phyloP scores from a whole-genome alignment of 139 green algal species.

The Chlamydomonas incerta region DNA sequence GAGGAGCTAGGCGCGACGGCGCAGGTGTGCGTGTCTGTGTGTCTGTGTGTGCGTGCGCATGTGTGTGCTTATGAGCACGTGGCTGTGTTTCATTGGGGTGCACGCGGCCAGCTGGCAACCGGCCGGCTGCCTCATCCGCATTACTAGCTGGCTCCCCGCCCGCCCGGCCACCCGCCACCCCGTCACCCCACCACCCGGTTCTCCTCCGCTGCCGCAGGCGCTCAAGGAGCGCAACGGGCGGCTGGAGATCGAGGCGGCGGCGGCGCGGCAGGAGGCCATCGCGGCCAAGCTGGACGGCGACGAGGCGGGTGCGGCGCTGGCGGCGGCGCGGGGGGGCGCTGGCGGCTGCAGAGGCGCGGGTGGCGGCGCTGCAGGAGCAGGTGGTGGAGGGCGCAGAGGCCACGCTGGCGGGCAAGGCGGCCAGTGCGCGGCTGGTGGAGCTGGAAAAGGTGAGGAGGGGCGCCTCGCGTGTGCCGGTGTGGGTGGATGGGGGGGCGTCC shows the following conservation, averaged over 20 bases:
- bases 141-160: too few relatives aligned
- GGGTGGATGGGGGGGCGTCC: too few relatives aligned
- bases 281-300: not conserved
- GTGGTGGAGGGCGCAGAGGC: constrained; percentile 5
- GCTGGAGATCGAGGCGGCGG: constrained; percentile 1
- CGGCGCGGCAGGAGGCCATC: not conserved
- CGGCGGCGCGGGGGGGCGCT: not conserved
- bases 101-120: too few relatives aligned
- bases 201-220: too few relatives aligned
- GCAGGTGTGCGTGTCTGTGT: not conserved
- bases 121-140: not conserved
- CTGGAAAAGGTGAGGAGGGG: constrained; percentile 16
- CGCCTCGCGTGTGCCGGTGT: too few relatives aligned
- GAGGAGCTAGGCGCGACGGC: not conserved
- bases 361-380: constrained; percentile 28
- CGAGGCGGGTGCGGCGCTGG: not conserved
- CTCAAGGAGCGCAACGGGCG: not conserved
- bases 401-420: constrained; percentile 8
- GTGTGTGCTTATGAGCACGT: too few relatives aligned
- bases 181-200: too few relatives aligned
- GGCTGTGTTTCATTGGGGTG: too few relatives aligned
- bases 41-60: too few relatives aligned
- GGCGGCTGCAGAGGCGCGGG: not conserved
- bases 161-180: too few relatives aligned
- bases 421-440: constrained; percentile 1